Base-by-base conservation (phyloP, 257 asterid species). In the Scutellaria baicalensis region DNA sequence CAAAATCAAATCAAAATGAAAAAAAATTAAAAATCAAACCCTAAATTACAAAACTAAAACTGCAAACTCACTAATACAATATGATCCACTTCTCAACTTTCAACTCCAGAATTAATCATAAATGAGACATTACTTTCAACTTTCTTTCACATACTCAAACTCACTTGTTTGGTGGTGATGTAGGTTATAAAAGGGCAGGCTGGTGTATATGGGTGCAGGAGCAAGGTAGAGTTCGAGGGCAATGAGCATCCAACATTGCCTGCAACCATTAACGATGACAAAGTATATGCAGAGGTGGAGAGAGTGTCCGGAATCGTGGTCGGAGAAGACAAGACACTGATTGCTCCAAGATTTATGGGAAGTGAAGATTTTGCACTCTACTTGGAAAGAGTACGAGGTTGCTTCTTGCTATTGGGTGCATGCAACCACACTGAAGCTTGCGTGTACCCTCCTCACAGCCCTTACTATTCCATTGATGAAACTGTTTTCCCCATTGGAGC, bases 281-380 rank as follows among this genome's bases (percentile, higher is more conserved):
- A 8, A 52, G 74, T 77, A 56, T 86, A 75, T 3, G 61, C 78
- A 27, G 84, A 79, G 23, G 84, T 51, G 0, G 55, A 52, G 50
- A 18, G 47, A 66, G 80, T 84, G 1, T 74, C 89, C 0, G 58
- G 13, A 8, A 65, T 73, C 77, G 44, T 86, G 0, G 80, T 79
- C 0, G 92, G 92, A 1, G 79, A 82, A 2, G 78, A 77, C 0
- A 82, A 78, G 14, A 75, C 73, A 14, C 23, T 70, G 35, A 3
- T 75, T n/a, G 83, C 85, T 64, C 75, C 84, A 0, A 52, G 35
- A 0, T 78, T 70, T 21, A 83, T 80, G 84, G 92, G 87, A 27
- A 79, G 87, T 69, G 92, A 86, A 74, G 92, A 86, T 69, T 86
- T 86, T 74, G 80, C 89, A n/a, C 56, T 78, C 5, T 86, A 77